Evolutionary conservation across 306 rosid species (phyloP), one percentile per base, ranked within the genome.

Genomic region (Fragaria nilgerrensis): DNA sequence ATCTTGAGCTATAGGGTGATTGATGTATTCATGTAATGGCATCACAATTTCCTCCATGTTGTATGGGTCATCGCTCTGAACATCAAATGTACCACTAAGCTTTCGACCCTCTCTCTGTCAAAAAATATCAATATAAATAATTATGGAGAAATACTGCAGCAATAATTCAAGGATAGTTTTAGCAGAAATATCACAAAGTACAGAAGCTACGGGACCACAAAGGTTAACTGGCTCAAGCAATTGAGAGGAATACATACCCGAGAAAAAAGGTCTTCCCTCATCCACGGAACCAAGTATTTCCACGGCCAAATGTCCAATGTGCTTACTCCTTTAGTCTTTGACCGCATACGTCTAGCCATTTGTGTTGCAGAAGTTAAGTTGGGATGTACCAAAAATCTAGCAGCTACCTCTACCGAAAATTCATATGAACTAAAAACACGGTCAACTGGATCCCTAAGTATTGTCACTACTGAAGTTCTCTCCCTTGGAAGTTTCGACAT

Each of bases 301-400:
- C 99, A 96, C 3, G 99, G 99, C 99, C 99, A 96, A 71, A 96
- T 92, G 84, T 91, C 98, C 79, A 96, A 84, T 36, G 99, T 96
- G 85, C 98, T 96, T 58, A 89, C 87, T 85, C 96, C 98, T 70
- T 55, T 89, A 39, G 86, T 41, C 87, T 84, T 89, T 19, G 88
- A 48, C 41, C 94, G 90, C 78, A 96, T 1, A 77, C 84, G 91
- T 52, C 53, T 70, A 45, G 99, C 75, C 93, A 91, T 92, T 82
- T 68, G 86, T 64, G 89, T 87, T 41, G 89, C 96, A 76, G 99
- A 96, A 71, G 92, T 91, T 79, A 96, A 87, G 88, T 96, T 90
- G 72, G 99, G 99, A 89, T 92, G 98, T 75, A 92, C 85, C 90
- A 96, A 84, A 89, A 96, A 96, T 81, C 99, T 88, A 84, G 98